Evolutionary conservation across 2,329 filamentous ascomycete genomes (phyloP), one percentile per base, ranked within the genome.

Genomic region (Aspergillus candidus): DNA sequence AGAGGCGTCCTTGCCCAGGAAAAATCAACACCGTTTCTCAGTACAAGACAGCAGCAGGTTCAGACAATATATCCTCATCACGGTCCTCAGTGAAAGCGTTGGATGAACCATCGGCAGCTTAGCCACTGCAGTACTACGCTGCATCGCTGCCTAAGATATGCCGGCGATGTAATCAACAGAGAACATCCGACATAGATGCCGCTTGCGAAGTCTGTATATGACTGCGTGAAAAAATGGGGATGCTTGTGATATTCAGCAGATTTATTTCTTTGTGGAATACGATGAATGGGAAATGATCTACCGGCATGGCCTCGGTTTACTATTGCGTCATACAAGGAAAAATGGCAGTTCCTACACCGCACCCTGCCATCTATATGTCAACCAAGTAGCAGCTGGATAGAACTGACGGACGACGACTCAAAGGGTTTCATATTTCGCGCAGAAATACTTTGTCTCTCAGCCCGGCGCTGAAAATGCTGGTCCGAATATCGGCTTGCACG

Each of bases 1-100:
- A 35, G 36, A 35, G 31, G 41, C 14, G 31, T 34, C 27, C 41
- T 51, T 32, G 18, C 45, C 13, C 46, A 51, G n/a, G 1, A 41
- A 32, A 49, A 37, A 11, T 4, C 47, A 8, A 47, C 18, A 27
- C 30, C 38, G 29, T n/a, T 33, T 17, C 41, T 34, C 15, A 14
- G 34, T 35, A 38, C 34, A 33, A 18, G 35, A 22, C 35, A 43
- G 14, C 34, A 32, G 27, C 22, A 33, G 41, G 41, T 22, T 27
- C 35, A 6, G 30, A 38, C 22, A 22, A 38, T 22, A 3, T 27
- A 11, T 33, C 34, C 8, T 3, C 29, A 38, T 38, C 35, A n/a
- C 38, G 41, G 41, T 17, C 41, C 4, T 38, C 15, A 43, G 38
- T 18, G n/a, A 15, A 11, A 44, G 41, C 14, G 38, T 36, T 12